Percentiles rank a stretch among this genome's conserved stretches.
Conservation (phyloP, 352 stramenopile genomes). For the Globisporangium solare region DNA sequence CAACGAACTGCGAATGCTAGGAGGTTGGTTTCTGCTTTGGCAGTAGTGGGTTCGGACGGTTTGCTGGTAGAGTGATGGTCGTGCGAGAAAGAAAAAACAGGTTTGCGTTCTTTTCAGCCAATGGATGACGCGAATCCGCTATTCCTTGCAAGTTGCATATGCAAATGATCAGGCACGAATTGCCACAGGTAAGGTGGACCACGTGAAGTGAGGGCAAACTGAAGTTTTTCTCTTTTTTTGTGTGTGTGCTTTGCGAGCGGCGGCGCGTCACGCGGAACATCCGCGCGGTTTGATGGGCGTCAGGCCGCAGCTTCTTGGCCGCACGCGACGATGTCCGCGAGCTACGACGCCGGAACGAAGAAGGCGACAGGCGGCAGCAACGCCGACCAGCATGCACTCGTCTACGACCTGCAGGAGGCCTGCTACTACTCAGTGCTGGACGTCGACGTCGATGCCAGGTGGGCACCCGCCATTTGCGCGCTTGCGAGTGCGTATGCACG, state of each 20-base stretch:
- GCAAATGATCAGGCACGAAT: too few species aligned
- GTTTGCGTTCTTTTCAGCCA: background rate
- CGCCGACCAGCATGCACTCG: slow-evolving; percentile 15
- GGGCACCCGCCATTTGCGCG: background rate
- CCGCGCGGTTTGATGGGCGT: background rate
- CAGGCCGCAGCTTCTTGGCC: too few species aligned
- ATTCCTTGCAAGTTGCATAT: too few species aligned
- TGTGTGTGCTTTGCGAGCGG: background rate
- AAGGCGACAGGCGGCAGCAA: slow-evolving; percentile 10
- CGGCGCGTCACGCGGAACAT: background rate
- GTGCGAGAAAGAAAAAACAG: background rate
- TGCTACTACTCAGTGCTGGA: slow-evolving; percentile 73
- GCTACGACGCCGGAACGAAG: slow-evolving; percentile 4
- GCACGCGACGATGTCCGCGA: background rate
- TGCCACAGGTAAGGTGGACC: background rate
- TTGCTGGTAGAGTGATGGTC: background rate
- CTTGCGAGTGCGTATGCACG: background rate
- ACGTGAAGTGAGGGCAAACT: too few species aligned
- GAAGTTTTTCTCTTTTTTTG: too few species aligned
- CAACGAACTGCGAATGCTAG: slow-evolving; percentile 17
- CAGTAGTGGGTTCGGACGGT: background rate
- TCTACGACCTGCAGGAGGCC: slow-evolving; percentile 46
- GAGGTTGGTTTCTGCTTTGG: background rate
- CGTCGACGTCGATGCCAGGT: slow-evolving; percentile 58
- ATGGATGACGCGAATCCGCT: background rate